Evolutionary conservation across 75 land plant species (phyloP).

Genomic region (Cupressus sempervirens): DNA sequence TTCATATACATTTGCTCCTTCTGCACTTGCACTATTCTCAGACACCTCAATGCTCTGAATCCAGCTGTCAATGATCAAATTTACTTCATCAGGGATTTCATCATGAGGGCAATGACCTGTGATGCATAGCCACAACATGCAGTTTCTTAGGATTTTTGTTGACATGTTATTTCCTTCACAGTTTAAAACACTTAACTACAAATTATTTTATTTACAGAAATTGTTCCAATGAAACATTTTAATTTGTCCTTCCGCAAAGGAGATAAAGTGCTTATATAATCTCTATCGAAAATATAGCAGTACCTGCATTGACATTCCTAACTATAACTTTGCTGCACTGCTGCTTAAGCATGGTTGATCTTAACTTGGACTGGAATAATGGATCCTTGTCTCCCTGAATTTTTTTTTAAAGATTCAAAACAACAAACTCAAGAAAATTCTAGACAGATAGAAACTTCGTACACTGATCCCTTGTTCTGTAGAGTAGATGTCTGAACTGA

Average conservation of each 20-base stretch:
- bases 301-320: slow-evolving; percentile 81
- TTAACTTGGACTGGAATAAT: slow-evolving; percentile 41
- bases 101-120: slow-evolving; percentile 98
- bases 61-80: slow-evolving; percentile 56
- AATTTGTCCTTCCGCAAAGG: background rate
- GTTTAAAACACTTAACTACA: background rate
- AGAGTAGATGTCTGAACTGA: background rate
- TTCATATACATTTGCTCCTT: background rate
- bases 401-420: slow-evolving; percentile 10
- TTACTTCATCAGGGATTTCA: slow-evolving; percentile 84
- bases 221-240: background rate
- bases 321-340: slow-evolving; percentile 49
- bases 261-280: background rate
- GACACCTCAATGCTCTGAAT: slow-evolving; percentile 5
- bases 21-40: background rate
- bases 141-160: background rate
- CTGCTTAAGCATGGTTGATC: slow-evolving; percentile 49
- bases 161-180: background rate
- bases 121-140: slow-evolving; percentile 1
- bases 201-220: background rate
- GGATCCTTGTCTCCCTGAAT: slow-evolving; percentile 82
- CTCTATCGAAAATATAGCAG: background rate
- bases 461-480: background rate
- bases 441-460: background rate
- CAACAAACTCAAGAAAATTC: background rate